Conservation (phyloP, 257 asterid species). For the Nicotiana tomentosiformis region DNA sequence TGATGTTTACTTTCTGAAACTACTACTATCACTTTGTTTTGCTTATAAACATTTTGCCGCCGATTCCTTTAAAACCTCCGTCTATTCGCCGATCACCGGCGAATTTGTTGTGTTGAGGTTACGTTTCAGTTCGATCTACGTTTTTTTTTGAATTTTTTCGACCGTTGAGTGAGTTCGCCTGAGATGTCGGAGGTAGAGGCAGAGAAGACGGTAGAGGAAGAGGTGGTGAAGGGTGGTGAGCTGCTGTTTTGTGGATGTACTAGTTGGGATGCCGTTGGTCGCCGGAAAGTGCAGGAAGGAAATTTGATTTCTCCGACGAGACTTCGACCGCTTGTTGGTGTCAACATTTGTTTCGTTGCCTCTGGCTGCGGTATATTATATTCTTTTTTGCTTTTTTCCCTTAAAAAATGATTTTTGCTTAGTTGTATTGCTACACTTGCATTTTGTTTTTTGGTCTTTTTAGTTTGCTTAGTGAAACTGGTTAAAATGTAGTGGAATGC, state of each 20-base stretch:
- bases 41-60: slow-evolving; percentile 22
- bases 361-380: slow-evolving; percentile 71
- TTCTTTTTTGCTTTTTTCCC: neutral
- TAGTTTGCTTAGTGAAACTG: neutral
- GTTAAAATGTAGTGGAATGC: neutral
- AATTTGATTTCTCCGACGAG: slow-evolving; percentile 81
- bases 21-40: slow-evolving; percentile 17
- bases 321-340: slow-evolving; percentile 74
- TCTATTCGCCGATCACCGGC: slow-evolving; percentile 2
- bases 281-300: slow-evolving; percentile 59
- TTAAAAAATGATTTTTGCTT: neutral
- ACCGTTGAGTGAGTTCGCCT: slow-evolving; percentile 38
- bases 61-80: slow-evolving; percentile 19
- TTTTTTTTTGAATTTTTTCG: slow-evolving; percentile 7
- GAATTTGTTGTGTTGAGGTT: neutral
- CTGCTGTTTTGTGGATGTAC: slow-evolving; percentile 84
- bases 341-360: slow-evolving; percentile 75
- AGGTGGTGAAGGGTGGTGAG: slow-evolving; percentile 68
- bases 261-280: slow-evolving; percentile 87
- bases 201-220: slow-evolving; percentile 45
- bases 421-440: neutral
- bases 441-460: no score
- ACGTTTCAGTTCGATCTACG: slow-evolving; percentile 21
- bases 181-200: slow-evolving; percentile 58
- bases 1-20: slow-evolving; percentile 15